phyloP scores from a whole-genome alignment of 2,329 filamentous ascomycete genomes.

The Pseudogymnoascus sp. region DNA sequence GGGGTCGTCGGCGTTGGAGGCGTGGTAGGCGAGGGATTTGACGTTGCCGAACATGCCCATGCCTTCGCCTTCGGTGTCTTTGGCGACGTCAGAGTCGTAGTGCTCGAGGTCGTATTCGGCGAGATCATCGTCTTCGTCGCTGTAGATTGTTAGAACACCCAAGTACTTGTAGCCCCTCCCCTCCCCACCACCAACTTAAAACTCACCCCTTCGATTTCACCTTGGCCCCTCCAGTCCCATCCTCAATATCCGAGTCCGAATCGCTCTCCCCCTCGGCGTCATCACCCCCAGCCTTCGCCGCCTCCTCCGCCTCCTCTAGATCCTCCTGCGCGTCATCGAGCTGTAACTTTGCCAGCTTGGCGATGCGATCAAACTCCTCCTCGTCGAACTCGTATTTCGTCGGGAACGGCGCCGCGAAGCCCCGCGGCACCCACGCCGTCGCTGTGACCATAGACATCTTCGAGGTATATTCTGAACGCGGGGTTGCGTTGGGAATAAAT shows the following conservation, averaged over 20 bases:
- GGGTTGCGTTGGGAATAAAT: too few relatives aligned
- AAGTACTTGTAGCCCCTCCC: neutral
- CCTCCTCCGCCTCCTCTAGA: constrained; percentile 48
- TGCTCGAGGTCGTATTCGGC: constrained; percentile 95
- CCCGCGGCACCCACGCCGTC: constrained; percentile 49
- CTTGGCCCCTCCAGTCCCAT: constrained; percentile 19
- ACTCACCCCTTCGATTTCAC: constrained; percentile 34
- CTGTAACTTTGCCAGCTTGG: constrained; percentile 50
- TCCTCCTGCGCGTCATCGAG: constrained; percentile 86
- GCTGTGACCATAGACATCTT: constrained; percentile 47
- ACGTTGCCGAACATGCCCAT: constrained; percentile 94
- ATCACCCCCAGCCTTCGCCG: constrained; percentile 23
- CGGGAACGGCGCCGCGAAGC: constrained; percentile 50
- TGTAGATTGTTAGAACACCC: constrained; percentile 16
- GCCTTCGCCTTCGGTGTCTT: constrained; percentile 56
- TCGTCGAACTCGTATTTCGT: constrained; percentile 50
- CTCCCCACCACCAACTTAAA: constrained; percentile 9
- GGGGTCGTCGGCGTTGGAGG: constrained; percentile 88
- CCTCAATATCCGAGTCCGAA: constrained; percentile 24
- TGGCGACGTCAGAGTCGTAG: constrained; percentile 76
- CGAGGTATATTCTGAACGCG: too few relatives aligned
- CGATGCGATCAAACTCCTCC: constrained; percentile 49
- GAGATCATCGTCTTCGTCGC: constrained; percentile 71
- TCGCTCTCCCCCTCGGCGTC: constrained; percentile 34
- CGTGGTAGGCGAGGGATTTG: constrained; percentile 87